Conservation (phyloP, 768 basidiomycete species). For the Suillus paluster region DNA sequence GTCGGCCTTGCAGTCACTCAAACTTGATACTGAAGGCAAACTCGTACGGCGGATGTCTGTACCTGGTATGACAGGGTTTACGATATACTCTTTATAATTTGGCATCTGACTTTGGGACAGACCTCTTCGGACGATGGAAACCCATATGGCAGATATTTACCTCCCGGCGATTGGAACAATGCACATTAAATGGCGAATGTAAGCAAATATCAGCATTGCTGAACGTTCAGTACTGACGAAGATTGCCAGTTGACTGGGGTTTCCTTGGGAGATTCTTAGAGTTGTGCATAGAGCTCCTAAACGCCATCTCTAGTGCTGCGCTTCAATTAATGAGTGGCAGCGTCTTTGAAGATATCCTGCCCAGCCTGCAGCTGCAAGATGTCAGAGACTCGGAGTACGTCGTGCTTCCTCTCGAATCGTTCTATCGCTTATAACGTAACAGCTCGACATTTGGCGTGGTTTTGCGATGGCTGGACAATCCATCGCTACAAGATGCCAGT, state of each 20-base stretch:
- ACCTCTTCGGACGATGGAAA: conserved; percentile 30
- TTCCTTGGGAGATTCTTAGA: conserved; percentile 53
- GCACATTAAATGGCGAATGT: conserved; percentile 49
- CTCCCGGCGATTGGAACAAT: conserved; percentile 26
- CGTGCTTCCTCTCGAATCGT: background rate
- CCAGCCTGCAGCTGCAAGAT: conserved; percentile 37
- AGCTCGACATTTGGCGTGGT: conserved; percentile 30
- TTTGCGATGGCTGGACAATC: conserved; percentile 28
- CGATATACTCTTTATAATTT: conserved; percentile 3
- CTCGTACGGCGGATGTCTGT: conserved; percentile 52
- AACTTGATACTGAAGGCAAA: conserved; percentile 61
- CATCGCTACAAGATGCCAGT: conserved; percentile 23
- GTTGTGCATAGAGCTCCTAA: conserved; percentile 45
- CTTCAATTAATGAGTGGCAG: conserved; percentile 34
- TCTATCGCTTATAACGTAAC: conserved; percentile 7
- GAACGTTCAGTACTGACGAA: conserved; percentile 7
- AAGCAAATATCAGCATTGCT: conserved; percentile 24
- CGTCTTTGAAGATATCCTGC: conserved; percentile 30
- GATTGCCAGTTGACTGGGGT: conserved; percentile 58
- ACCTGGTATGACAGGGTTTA: conserved; percentile 46
- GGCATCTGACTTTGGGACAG: conserved; percentile 13
- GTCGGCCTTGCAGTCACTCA: conserved; percentile 42
- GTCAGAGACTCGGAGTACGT: conserved; percentile 48
- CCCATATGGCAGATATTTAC: conserved; percentile 27
- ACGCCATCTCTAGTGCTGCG: conserved; percentile 37